Percentiles rank a stretch among this genome's conserved stretches.
phyloP scores from a whole-genome alignment of 2,329 filamentous ascomycete genomes.

The Chalaropsis ovoidea region DNA sequence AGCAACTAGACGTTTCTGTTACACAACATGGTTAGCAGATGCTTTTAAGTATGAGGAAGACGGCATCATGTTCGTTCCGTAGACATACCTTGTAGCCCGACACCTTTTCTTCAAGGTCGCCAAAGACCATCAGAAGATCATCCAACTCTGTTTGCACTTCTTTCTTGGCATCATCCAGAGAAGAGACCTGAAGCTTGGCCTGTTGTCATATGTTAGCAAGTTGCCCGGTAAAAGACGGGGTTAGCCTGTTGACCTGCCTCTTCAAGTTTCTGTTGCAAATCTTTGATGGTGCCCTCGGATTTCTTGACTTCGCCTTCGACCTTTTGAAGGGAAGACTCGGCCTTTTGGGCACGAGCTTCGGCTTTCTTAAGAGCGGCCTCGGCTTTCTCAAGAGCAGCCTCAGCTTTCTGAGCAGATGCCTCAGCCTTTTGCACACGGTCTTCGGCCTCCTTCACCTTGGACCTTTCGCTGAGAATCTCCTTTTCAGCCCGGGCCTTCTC shows the following conservation, averaged over 20 bases:
- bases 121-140: constrained; percentile 71
- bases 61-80: not conserved
- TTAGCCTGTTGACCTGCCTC: constrained; percentile 22
- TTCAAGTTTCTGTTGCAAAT: constrained; percentile 30
- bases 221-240: not conserved
- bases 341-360: constrained; percentile 12
- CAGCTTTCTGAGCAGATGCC: not conserved
- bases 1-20: constrained; percentile 49
- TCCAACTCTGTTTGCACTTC: constrained; percentile 67
- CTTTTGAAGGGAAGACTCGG: not conserved
- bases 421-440: not conserved
- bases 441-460: not conserved
- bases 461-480: not conserved
- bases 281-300: constrained; percentile 29
- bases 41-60: not conserved
- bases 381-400: constrained; percentile 11
- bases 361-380: constrained; percentile 5
- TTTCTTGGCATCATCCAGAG: constrained; percentile 44
- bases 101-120: constrained; percentile 68
- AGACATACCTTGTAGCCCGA: constrained; percentile 59
- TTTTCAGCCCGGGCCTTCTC: constrained; percentile 3
- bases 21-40: constrained; percentile 15
- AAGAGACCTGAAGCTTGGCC: constrained; percentile 29
- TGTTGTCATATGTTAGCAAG: constrained; percentile 15
- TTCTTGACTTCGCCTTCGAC: constrained; percentile 5